Evolutionary conservation across 306 rosid genomes (phyloP), one percentile per base, ranked within the genome.

Genomic region (Myrica gale): DNA sequence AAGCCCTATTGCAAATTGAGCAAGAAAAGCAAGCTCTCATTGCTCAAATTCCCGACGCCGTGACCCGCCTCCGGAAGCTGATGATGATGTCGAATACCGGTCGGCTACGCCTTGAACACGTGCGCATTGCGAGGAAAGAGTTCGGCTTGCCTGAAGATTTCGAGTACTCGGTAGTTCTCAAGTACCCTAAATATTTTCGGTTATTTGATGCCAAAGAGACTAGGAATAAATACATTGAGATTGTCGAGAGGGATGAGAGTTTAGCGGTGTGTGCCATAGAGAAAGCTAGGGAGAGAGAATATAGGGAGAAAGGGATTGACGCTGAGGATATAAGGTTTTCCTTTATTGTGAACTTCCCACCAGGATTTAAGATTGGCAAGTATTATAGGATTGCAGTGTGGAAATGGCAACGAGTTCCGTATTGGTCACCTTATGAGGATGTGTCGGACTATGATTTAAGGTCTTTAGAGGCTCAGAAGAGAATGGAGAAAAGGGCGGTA

Each of bases 381-480:
- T 94, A 86, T 80, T 89, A 79, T 66, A 88, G 89, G 74, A 86
- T 90, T 83, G 96, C 95, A 0, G 85, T 90, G 85, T 90, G 96
- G 97, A 90, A 92, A 78, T 94, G 98, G 96, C 98, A 91, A 74
- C 75, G 98, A 69, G 44, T 89, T 52, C 96, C 97, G 12, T 94
- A 92, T 77, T 94, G 96, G 97, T 91, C 97, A 0, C 97, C 95
- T 7, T 94, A 91, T 77, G 98, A 90, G 84, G 86, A 90, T 82
- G 87, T 91, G 63, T 76, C 89, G 0, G 93, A 89, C 41, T 94
- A 89, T 71, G 97, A 92, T 76, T 75, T 94, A 85, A 85, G 98
- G 84, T 94, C 97, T 5, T 55, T 87, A 21, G 96, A 94, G 88
- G 98, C 98, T 0, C 95, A 92, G 78, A 94, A 89, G 81, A 74